Evolutionary conservation across 2,329 filamentous ascomycete species (phyloP).

Genomic region (Penicillium psychrosexuale): DNA sequence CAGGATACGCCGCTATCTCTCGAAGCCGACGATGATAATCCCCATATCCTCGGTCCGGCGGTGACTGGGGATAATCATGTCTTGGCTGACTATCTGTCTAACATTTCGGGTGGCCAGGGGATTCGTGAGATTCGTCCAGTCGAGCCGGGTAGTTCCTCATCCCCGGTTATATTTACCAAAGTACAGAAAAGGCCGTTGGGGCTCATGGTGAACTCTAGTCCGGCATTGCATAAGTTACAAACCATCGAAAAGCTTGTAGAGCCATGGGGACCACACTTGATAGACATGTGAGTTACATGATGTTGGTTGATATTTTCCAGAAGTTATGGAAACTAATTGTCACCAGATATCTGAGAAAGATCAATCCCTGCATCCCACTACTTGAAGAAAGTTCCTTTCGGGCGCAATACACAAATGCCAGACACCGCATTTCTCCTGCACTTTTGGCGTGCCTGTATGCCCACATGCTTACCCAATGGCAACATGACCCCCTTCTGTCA

Average conservation of each 20-base stretch:
- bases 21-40: conserved; percentile 15
- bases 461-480: conserved; percentile 53
- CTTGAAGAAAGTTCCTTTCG: conserved; percentile 52
- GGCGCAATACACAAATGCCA: conserved; percentile 40
- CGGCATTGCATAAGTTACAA: conserved; percentile 19
- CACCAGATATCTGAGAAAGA: conserved; percentile 49
- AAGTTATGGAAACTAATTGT: background rate
- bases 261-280: background rate
- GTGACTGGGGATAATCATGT: conserved; percentile 49
- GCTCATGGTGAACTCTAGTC: conserved; percentile 1
- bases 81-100: conserved; percentile 51
- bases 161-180: conserved; percentile 21
- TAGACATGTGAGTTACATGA: conserved; percentile 1
- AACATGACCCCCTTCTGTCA: conserved; percentile 35
- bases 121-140: conserved; percentile 22
- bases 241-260: conserved; percentile 52
- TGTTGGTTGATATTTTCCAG: background rate
- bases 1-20: conserved; percentile 2
- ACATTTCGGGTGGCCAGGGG: conserved; percentile 19
- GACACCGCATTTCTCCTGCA: conserved; percentile 50
- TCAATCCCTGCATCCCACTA: conserved; percentile 54
- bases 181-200: conserved; percentile 13
- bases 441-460: conserved; percentile 54
- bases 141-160: conserved; percentile 15
- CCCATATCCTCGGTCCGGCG: conserved; percentile 17